These are phyloP conservation scores for Pichia thaimueangensis DNA, from an alignment of 805 yeast genomes.

Conservation along the genomic window DNA sequence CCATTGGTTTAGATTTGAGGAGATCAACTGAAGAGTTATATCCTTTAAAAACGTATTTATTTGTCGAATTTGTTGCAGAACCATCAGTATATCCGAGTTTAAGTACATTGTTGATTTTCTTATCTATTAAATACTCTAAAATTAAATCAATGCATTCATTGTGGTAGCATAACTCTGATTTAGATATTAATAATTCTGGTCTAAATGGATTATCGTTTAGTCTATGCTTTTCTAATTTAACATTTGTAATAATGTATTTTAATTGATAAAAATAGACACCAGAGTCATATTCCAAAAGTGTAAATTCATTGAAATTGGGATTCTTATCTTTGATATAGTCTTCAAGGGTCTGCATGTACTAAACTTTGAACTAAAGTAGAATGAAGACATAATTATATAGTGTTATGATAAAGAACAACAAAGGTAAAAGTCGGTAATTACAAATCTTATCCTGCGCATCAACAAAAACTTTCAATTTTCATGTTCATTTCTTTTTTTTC, in stretches of 20 bases:
- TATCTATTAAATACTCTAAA: constrained; percentile 27
- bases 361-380: too few relatives aligned
- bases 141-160: constrained; percentile 37
- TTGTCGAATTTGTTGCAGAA: constrained; percentile 18
- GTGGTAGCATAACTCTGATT: constrained; percentile 17
- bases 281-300: constrained; percentile 4
- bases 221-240: not conserved
- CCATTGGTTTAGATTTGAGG: constrained; percentile 42
- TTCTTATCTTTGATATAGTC: not conserved
- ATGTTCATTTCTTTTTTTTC: too few relatives aligned
- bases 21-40: constrained; percentile 33
- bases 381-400: too few relatives aligned
- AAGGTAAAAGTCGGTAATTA: too few relatives aligned
- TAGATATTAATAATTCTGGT: constrained; percentile 11
- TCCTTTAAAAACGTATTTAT: constrained; percentile 11
- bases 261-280: constrained; percentile 2
- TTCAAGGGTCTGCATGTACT: constrained; percentile 3
- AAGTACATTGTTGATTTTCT: constrained; percentile 33
- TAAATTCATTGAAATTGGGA: not conserved
- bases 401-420: too few relatives aligned
- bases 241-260: not conserved
- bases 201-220: not conserved
- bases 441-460: too few relatives aligned
- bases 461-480: too few relatives aligned
- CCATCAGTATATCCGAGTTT: constrained; percentile 38